Base-by-base conservation (phyloP, 352 stramenopile genomes). In the Pythium angustatum region DNA sequence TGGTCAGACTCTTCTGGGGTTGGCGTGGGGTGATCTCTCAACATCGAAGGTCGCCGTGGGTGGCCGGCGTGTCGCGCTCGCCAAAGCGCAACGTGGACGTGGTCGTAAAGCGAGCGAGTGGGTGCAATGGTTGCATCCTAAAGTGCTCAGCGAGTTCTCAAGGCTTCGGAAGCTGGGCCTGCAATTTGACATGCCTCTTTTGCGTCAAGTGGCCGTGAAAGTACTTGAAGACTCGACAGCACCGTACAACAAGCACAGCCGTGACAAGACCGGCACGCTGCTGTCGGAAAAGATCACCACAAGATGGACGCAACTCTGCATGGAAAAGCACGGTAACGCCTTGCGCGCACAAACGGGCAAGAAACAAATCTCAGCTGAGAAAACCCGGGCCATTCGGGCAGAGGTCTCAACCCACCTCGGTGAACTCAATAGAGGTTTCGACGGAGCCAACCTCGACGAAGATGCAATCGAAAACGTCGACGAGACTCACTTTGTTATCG, bases 391-490 rank as follows among this genome's bases (percentile, higher is more conserved):
- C 33, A n/a, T 66, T 36, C 27, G 62, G 34, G 49, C 34, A 26
- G 34, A 64, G 40, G 53, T 74, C 15, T 62, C 67, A 6, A n/a
- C 17, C 17, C 33, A 38, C 14, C 33, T 38, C 33, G 33, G 33
- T 14, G 33, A 38, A 14, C 33, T 38, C 33, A 38, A 38, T 7
- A 7, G 33, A 14, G 33, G 33, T 14, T 38, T 38, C 14, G 33
- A 38, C 14, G 33, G 8, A 55, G 64, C 49, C 5, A 27, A 34
- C 0, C 43, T 73, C 17, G 58, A 73, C 34, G 59, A 73, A 40
- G 57, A 66, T 12, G 41, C 48, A 3, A 48, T 71, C 45, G 60
- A 69, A 30, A 73, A 71, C 47, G 58, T 75, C 12, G 64, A 75
- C 34, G 60, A 75, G 22, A 69, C 64, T 0, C 58, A 72, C 30